These are phyloP conservation scores for Botrytis cinerea DNA, from an alignment of 2,329 filamentous ascomycete species.

Conservation along the genomic window DNA sequence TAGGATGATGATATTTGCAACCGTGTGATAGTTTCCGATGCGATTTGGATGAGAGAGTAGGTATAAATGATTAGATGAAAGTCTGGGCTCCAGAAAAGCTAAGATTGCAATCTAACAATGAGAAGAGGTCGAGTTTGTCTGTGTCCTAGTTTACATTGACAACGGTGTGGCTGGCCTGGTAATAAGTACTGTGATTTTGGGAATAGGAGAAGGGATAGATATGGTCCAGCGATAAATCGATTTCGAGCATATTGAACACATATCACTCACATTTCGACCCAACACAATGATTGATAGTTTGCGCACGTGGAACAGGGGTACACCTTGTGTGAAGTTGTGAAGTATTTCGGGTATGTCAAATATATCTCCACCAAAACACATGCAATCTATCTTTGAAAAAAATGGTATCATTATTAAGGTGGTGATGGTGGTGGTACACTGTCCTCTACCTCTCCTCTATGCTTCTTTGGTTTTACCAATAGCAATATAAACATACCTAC, in stretches of 20 bases:
- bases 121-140: not conserved
- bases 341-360: not conserved
- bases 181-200: not conserved
- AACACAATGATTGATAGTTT: not conserved
- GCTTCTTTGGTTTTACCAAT: conserved; percentile 61
- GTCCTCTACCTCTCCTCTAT: conserved; percentile 30
- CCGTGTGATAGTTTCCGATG: not conserved
- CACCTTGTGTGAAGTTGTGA: not conserved
- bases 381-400: not conserved
- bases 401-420: conserved; percentile 16
- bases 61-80: not conserved
- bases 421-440: conserved; percentile 36
- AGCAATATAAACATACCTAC: conserved; percentile 84
- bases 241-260: not conserved
- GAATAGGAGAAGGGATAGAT: not conserved
- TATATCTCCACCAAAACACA: not conserved
- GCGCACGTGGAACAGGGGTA: too few species aligned
- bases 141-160: not conserved
- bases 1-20: not conserved
- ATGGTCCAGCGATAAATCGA: not conserved
- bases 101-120: not conserved
- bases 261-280: not conserved
- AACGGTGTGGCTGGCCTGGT: not conserved
- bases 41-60: not conserved
- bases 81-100: not conserved